These are phyloP conservation scores for Tolypocladium nubicola DNA, from an alignment of 2,329 filamentous ascomycete species.

Conservation along the genomic window DNA sequence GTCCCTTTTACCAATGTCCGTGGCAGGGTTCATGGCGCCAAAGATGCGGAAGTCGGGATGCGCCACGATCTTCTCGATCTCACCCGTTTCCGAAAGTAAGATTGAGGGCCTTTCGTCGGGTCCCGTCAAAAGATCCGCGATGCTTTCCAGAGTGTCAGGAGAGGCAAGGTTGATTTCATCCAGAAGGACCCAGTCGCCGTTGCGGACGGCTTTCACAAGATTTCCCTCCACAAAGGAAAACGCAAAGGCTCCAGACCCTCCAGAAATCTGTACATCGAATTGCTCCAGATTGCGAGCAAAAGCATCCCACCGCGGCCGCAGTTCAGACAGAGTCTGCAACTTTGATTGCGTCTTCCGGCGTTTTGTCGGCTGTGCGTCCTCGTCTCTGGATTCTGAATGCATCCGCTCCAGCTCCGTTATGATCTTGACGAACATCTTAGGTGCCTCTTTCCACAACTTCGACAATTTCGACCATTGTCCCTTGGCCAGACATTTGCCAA, in stretches of 20 bases:
- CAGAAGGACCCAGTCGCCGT: slow-evolving; percentile 92
- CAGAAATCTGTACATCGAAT: slow-evolving; percentile 69
- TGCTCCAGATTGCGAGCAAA: slow-evolving; percentile 67
- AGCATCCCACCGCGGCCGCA: slow-evolving; percentile 63
- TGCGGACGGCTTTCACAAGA: slow-evolving; percentile 88
- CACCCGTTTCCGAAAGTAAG: slow-evolving; percentile 83
- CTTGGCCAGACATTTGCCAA: slow-evolving; percentile 69
- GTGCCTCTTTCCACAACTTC: slow-evolving; percentile 78
- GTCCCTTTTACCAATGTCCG: slow-evolving; percentile 93
- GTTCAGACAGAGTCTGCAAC: slow-evolving; percentile 47
- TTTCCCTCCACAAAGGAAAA: slow-evolving; percentile 96
- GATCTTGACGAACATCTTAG: slow-evolving; percentile 73
- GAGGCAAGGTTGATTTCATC: slow-evolving; percentile 97
- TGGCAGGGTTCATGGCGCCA: slow-evolving; percentile 97
- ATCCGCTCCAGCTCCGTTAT: slow-evolving; percentile 42
- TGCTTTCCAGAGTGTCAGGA: slow-evolving; percentile 86
- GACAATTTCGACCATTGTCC: slow-evolving; percentile 82
- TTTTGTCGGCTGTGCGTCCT: slow-evolving; percentile 54
- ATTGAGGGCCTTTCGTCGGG: slow-evolving; percentile 67
- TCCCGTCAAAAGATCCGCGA: slow-evolving; percentile 77
- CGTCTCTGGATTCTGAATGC: slow-evolving; percentile 22
- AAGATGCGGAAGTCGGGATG: slow-evolving; percentile 94
- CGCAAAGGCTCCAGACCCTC: slow-evolving; percentile 66
- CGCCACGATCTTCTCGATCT: slow-evolving; percentile 79
- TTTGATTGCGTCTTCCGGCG: slow-evolving; percentile 55